Conservation (phyloP, 176 grass and related monocot species). For the Rhynchospora breviuscula region DNA sequence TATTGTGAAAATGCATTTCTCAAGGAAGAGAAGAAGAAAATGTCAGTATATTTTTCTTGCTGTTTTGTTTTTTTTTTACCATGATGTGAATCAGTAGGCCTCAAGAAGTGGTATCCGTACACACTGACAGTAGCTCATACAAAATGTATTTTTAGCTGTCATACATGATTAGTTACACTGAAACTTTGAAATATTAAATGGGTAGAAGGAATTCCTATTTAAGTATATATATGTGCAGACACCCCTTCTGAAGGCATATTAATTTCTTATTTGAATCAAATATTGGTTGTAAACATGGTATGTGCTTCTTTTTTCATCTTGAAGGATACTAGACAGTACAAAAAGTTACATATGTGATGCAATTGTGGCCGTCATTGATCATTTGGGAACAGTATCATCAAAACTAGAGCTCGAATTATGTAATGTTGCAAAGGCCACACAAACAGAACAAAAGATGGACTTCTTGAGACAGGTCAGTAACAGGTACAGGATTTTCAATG, state of each 20-base stretch:
- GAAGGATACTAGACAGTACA: conserved; percentile 62
- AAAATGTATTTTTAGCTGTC: not conserved
- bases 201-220: too few species aligned
- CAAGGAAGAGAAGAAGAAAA: conserved; percentile 41
- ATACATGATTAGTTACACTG: not conserved
- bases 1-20: conserved; percentile 76
- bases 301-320: not conserved
- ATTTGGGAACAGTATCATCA: conserved; percentile 78
- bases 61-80: not conserved
- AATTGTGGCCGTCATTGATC: conserved; percentile 70
- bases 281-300: not conserved
- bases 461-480: conserved; percentile 62
- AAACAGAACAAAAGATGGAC: conserved; percentile 54
- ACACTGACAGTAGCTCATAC: not conserved
- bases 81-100: not conserved
- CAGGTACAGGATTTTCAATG: not conserved
- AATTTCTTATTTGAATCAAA: not conserved
- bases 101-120: not conserved
- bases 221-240: not conserved
- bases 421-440: conserved; percentile 36
- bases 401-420: conserved; percentile 62
- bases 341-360: conserved; percentile 80
- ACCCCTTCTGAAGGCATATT: not conserved
- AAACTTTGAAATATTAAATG: not conserved
- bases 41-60: conserved; percentile 32